Percentiles rank a stretch among this genome's conserved stretches.
Evolutionary conservation across 768 basidiomycete genomes (phyloP).

Genomic region (Leccinum obscurum): DNA sequence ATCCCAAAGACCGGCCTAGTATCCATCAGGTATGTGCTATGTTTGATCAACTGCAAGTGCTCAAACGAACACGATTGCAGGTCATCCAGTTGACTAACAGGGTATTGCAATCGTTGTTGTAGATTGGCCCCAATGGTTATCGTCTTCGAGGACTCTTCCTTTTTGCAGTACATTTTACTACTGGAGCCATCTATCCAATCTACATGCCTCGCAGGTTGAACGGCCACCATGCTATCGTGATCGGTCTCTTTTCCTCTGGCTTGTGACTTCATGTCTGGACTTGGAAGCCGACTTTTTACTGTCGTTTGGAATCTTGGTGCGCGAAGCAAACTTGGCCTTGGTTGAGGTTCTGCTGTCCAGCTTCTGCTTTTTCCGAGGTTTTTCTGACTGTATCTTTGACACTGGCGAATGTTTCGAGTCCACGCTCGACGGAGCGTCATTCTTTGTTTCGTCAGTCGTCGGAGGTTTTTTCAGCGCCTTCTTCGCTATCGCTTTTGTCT

Average conservation of each 20-base stretch:
- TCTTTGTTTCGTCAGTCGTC: not conserved
- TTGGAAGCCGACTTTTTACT: constrained; percentile 5
- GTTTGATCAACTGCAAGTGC: not conserved
- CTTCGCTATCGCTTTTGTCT: constrained; percentile 43
- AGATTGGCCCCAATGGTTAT: constrained; percentile 7
- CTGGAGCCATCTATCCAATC: constrained; percentile 11
- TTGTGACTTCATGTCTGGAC: constrained; percentile 1
- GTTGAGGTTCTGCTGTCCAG: constrained; percentile 1
- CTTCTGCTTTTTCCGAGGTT: constrained; percentile 21
- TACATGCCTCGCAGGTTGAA: not conserved
- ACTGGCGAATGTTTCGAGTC: not conserved
- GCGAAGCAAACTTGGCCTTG: constrained; percentile 2
- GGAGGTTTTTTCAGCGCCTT: constrained; percentile 13
- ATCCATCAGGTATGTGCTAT: constrained; percentile 68
- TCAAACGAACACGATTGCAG: constrained; percentile 35
- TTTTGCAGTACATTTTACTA: constrained; percentile 10
- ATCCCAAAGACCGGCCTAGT: constrained; percentile 80
- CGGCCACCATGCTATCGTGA: constrained; percentile 7
- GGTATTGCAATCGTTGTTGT: constrained; percentile 60
- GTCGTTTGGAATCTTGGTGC: not conserved
- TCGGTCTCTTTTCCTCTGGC: not conserved
- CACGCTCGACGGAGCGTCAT: not conserved
- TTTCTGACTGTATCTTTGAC: constrained; percentile 2
- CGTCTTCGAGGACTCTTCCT: constrained; percentile 1
- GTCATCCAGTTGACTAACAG: constrained; percentile 66